Conservation (phyloP, 257 asterid species). For the Solanum corneliomulleri region DNA sequence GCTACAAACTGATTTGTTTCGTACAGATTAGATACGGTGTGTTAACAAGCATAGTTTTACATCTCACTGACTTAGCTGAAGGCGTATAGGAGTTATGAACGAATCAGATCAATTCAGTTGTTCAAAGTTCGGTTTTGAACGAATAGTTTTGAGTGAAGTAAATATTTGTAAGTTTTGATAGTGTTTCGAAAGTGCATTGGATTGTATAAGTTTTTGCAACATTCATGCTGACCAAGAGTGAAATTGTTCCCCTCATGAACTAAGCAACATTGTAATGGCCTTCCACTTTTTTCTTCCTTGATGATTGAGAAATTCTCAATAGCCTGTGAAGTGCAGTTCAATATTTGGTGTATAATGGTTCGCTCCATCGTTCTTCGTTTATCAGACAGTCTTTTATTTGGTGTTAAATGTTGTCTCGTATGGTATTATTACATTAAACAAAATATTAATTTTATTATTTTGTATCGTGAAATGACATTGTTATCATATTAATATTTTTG, state of each 20-base stretch:
- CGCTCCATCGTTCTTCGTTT: not conserved
- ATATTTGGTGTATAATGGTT: not conserved
- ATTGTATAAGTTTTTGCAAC: not conserved
- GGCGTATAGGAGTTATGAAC: not conserved
- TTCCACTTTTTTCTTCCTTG: not conserved
- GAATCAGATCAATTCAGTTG: not conserved
- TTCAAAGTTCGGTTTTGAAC: not conserved
- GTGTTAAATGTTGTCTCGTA: not conserved
- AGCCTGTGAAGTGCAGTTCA: not conserved
- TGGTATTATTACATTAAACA: not conserved
- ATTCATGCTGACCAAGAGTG: not conserved
- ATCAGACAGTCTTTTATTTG: not conserved
- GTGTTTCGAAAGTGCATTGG: not conserved
- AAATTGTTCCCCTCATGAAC: not conserved
- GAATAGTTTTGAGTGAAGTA: not conserved
- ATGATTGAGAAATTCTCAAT: not conserved
- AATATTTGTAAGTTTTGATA: not conserved
- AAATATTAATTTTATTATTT: no score
- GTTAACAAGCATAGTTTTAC: not conserved
- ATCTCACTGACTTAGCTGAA: not conserved
- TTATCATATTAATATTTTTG: no score
- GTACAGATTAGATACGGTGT: conserved; percentile 30
- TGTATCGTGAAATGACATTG: no score
- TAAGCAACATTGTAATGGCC: not conserved
- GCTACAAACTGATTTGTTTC: conserved; percentile 32